phyloP scores from a whole-genome alignment of 257 asterid genomes.

The Striga asiatica region DNA sequence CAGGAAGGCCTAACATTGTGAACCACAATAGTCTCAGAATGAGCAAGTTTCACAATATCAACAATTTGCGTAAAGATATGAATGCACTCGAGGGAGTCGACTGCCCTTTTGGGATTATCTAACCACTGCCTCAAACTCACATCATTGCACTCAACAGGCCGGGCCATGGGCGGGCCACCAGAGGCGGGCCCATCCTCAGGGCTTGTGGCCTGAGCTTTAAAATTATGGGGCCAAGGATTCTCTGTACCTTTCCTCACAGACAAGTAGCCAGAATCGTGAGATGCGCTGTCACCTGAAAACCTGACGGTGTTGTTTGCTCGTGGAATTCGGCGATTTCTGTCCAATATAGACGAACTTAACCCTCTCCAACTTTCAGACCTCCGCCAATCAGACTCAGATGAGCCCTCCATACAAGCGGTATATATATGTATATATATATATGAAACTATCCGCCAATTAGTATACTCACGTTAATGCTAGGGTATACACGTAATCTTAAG shows the following conservation, averaged over 20 bases:
- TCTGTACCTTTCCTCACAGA: constrained; percentile 47
- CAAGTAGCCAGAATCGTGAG: constrained; percentile 42
- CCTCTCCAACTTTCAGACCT: constrained; percentile 58
- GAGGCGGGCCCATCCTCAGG: neutral
- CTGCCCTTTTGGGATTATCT: constrained; percentile 69
- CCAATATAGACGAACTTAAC: constrained; percentile 41
- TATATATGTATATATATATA: too few relatives aligned
- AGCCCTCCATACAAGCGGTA: constrained; percentile 76
- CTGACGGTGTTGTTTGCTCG: constrained; percentile 31
- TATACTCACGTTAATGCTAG: constrained; percentile 25
- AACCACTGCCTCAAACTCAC: constrained; percentile 87
- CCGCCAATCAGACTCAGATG: constrained; percentile 78
- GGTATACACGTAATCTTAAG: constrained; percentile 19
- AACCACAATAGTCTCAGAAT: constrained; percentile 70
- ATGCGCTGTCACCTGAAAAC: constrained; percentile 36
- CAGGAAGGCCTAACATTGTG: constrained; percentile 89
- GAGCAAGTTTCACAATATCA: constrained; percentile 67
- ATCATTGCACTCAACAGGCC: constrained; percentile 36
- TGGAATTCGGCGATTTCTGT: constrained; percentile 38
- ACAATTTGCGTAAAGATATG: constrained; percentile 88
- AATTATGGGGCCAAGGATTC: constrained; percentile 15
- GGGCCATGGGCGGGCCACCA: constrained; percentile 13
- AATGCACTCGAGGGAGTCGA: constrained; percentile 71
- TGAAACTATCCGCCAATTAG: constrained; percentile 22
- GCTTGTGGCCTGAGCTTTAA: constrained; percentile 11